Conservation (phyloP, 139 green algal genomes). For the Diplosphaera chodatii region DNA sequence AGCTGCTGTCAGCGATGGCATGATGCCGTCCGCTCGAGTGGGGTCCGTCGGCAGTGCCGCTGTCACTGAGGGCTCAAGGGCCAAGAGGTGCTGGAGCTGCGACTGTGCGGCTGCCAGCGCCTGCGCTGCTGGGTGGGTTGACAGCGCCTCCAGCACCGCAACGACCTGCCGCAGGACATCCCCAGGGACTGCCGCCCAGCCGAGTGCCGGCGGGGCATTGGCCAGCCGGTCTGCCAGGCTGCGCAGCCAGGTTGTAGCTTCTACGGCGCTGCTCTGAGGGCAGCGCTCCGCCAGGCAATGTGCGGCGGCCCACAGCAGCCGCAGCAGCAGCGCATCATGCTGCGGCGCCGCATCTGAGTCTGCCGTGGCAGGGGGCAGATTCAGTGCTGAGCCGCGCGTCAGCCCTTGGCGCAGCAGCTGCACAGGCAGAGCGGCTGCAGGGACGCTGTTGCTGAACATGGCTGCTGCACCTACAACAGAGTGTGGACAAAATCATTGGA, state of each 20-base stretch:
- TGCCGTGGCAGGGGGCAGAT: neutral
- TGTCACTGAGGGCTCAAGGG: neutral
- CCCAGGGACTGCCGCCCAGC: neutral
- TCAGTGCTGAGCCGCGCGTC: neutral
- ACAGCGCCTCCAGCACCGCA: slow-evolving; percentile 3
- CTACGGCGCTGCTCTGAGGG: neutral
- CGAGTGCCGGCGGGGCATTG: neutral
- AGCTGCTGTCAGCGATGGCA: neutral
- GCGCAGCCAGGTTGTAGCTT: neutral
- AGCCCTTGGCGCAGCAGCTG: neutral
- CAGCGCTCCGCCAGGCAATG: slow-evolving; percentile 32
- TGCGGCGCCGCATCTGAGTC: neutral
- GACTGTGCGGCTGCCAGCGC: slow-evolving; percentile 5
- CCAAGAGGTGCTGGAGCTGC: slow-evolving; percentile 14
- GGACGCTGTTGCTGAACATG: neutral
- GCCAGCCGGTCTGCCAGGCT: slow-evolving; percentile 14
- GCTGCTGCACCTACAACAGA: neutral
- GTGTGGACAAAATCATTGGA: neutral
- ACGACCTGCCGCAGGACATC: slow-evolving; percentile 1
- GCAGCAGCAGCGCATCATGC: slow-evolving; percentile 6
- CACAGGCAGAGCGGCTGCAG: neutral
- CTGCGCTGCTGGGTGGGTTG: slow-evolving; percentile 8
- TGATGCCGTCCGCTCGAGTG: neutral
- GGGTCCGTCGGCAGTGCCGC: neutral
- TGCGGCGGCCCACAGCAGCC: slow-evolving; percentile 27